Conservation (phyloP, 2,329 filamentous ascomycete species). For the Blumeria hordei region DNA sequence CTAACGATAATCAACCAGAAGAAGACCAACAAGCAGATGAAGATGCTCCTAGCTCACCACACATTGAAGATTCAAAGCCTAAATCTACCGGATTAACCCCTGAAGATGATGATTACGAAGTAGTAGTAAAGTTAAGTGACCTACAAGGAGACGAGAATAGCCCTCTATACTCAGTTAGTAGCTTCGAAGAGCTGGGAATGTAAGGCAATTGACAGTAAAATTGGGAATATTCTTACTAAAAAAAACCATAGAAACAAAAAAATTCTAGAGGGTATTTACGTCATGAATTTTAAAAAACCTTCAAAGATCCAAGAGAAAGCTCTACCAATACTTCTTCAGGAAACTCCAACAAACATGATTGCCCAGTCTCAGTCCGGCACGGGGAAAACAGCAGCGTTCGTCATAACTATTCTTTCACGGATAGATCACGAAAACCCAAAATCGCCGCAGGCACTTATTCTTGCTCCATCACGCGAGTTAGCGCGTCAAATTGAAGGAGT, state of each 20-base stretch:
- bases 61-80: too few relatives aligned
- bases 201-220: constrained; percentile 22
- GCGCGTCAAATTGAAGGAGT: constrained; percentile 86
- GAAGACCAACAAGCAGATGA: constrained; percentile 22
- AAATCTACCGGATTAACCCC: constrained; percentile 24
- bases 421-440: constrained; percentile 46
- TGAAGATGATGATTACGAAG: constrained; percentile 56
- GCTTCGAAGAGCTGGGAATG: constrained; percentile 71
- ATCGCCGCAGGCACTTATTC: constrained; percentile 62
- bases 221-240: constrained; percentile 3
- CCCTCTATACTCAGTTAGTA: constrained; percentile 63
- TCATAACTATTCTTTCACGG: constrained; percentile 72
- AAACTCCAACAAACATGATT: constrained; percentile 86
- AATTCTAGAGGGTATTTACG: constrained; percentile 53
- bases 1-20: constrained; percentile 3
- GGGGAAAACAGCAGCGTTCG: constrained; percentile 92
- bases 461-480: constrained; percentile 83
- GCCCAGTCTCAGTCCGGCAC: constrained; percentile 96
- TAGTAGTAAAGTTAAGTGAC: constrained; percentile 80
- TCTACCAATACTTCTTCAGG: constrained; percentile 61
- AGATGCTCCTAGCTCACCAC: constrained; percentile 9
- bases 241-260: constrained; percentile 22
- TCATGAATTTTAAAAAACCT: constrained; percentile 77
- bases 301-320: constrained; percentile 97
- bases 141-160: constrained; percentile 69